Percentiles rank a stretch among this genome's conserved stretches.
Conservation (phyloP, 371 early-diverging fungal genomes). For the Mucor sp. region DNA sequence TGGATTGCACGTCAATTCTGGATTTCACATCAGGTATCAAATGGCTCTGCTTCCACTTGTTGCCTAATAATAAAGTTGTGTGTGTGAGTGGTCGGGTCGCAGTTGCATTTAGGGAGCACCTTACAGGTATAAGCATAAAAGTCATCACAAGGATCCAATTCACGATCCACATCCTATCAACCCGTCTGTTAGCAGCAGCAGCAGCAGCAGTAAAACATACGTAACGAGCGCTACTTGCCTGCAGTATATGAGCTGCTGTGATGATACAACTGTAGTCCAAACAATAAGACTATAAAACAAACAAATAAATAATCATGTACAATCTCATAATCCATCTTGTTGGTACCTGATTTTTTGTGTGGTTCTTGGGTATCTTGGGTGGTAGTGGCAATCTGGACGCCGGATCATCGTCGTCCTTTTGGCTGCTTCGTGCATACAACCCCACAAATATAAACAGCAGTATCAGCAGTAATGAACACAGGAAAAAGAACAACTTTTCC, state of each 20-base stretch:
- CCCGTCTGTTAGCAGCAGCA: neutral
- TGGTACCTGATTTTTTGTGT: slow-evolving; percentile 15
- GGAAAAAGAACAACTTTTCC: slow-evolving; percentile 52
- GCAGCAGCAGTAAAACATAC: no score
- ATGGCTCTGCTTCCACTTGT: slow-evolving; percentile 37
- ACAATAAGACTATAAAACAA: slow-evolving; percentile 29
- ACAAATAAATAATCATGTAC: neutral
- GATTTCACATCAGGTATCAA: slow-evolving; percentile 28
- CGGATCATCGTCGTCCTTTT: slow-evolving; percentile 17
- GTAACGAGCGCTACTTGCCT: slow-evolving; percentile 8
- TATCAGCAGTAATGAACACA: slow-evolving; percentile 40
- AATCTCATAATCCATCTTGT: neutral
- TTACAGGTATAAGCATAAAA: slow-evolving; percentile 46
- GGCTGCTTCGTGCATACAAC: slow-evolving; percentile 44
- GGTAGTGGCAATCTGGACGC: slow-evolving; percentile 19
- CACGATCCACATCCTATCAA: slow-evolving; percentile 40
- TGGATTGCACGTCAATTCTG: slow-evolving; percentile 21
- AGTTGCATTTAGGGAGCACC: neutral
- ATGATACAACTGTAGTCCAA: slow-evolving; percentile 51
- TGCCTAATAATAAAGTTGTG: slow-evolving; percentile 22
- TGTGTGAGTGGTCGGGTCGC: no score
- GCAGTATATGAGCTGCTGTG: slow-evolving; percentile 49
- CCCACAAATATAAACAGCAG: slow-evolving; percentile 46
- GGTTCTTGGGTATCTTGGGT: slow-evolving; percentile 21
- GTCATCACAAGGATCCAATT: slow-evolving; percentile 56